Evolutionary conservation across 148 eudicot genomes (phyloP).

Genomic region (Tetragonia tetragonoides): DNA sequence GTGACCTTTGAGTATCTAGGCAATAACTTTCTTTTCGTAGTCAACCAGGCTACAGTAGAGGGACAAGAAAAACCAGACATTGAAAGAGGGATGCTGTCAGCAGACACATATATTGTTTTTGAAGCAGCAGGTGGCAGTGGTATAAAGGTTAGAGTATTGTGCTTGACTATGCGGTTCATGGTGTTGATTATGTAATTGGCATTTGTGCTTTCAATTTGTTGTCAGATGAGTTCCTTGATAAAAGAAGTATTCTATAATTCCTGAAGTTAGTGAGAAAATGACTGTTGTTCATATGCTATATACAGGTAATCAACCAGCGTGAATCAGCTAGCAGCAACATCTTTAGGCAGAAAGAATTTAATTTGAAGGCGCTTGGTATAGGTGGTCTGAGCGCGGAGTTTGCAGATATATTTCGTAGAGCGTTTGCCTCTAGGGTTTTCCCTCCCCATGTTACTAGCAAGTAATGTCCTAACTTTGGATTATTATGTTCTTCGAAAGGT

Average conservation of each 20-base stretch:
- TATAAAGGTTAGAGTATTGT: conserved; percentile 53
- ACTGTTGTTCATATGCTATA: conserved; percentile 1
- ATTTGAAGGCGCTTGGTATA: conserved; percentile 83
- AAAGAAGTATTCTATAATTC: conserved; percentile 4
- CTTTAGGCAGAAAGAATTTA: conserved; percentile 89
- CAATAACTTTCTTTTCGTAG: conserved; percentile 61
- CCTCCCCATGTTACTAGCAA: conserved; percentile 94
- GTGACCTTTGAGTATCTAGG: conserved; percentile 88
- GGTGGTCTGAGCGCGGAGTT: conserved; percentile 95
- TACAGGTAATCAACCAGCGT: conserved; percentile 83
- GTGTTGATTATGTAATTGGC: conserved; percentile 4
- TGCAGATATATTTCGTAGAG: conserved; percentile 97
- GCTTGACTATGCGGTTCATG: not conserved
- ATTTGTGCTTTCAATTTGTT: not conserved
- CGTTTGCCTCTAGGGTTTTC: conserved; percentile 97
- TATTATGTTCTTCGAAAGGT: not conserved
- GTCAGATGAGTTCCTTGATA: not conserved
- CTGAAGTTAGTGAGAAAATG: conserved; percentile 7
- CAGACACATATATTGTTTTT: conserved; percentile 77
- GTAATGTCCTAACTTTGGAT: conserved; percentile 38
- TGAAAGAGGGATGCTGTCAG: conserved; percentile 81
- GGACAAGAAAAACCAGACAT: conserved; percentile 57
- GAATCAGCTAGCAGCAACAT: conserved; percentile 95
- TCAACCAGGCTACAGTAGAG: conserved; percentile 75
- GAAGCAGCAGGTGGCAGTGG: conserved; percentile 88